Evolutionary conservation across 148 eudicot genomes (phyloP).

Genomic region (Persicaria tinctoria): DNA sequence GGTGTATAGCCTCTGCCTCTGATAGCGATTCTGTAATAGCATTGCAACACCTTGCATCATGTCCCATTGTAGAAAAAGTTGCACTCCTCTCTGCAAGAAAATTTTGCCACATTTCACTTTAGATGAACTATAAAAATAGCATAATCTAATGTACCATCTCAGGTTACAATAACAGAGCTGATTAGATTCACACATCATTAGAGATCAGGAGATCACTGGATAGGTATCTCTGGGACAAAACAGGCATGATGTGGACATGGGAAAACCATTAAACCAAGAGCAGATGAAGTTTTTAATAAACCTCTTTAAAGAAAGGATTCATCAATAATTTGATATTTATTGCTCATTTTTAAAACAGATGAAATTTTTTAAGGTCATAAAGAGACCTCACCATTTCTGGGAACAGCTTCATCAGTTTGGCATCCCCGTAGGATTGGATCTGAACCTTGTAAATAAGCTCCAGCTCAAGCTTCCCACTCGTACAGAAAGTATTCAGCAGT

Average conservation of each 20-base stretch:
- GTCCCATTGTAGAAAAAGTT: slow-evolving; percentile 85
- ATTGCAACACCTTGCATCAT: slow-evolving; percentile 97
- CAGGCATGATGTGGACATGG: not conserved
- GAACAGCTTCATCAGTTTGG: too few species aligned
- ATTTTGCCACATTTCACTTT: not conserved
- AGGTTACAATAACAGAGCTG: not conserved
- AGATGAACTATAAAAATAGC: not conserved
- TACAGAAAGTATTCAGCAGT: slow-evolving; percentile 79
- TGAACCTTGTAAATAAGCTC: slow-evolving; percentile 75
- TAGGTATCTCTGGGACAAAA: not conserved
- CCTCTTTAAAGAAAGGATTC: not conserved
- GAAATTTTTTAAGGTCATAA: slow-evolving; percentile 11
- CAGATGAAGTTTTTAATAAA: not conserved
- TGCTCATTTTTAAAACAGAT: not conserved
- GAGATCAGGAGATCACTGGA: not conserved
- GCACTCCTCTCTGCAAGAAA: slow-evolving; percentile 69
- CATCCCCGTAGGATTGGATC: too few species aligned
- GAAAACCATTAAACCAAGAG: not conserved
- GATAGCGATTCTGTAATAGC: slow-evolving; percentile 95
- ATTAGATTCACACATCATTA: not conserved
- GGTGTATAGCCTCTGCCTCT: slow-evolving; percentile 86
- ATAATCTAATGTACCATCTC: not conserved
- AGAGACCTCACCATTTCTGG: too few species aligned
- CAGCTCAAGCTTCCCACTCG: slow-evolving; percentile 79
- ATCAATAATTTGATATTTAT: not conserved